Base-by-base conservation (phyloP, 164 flowering plant species). In the Malania oleifera region DNA sequence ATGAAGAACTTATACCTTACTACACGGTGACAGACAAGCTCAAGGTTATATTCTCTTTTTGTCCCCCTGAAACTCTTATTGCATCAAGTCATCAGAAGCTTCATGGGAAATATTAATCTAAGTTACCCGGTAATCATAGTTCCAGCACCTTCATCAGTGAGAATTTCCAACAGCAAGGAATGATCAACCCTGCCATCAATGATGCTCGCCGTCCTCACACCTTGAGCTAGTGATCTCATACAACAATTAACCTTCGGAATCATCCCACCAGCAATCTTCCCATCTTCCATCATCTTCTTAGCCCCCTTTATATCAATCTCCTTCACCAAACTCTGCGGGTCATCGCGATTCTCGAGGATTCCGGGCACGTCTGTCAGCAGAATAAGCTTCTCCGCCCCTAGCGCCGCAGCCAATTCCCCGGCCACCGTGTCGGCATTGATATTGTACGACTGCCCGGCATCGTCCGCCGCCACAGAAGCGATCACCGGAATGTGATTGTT, bases 381-480 rank as follows among this genome's bases (percentile, higher is more conserved):
- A 12, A 92, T 85, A 73, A 92, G 67, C 80, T 92, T 92, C 73
- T 92, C 98, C 0, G 98, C 98, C 25, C 88, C 88, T 45, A 92
- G 53, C 0, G 98, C 93, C 11, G 96, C 96, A 8, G 98, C 98
- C 45, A 89, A 19, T 57, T 92, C 98, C 14, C 98, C 98, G 0
- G 96, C 98, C 14, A 81, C 96, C 1, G 96, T 92, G 61, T 92
- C 98, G 0, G 98, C 98, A 60, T 92, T 92, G 19, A 92, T 85
- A 62, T 92, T 92, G 50, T 82, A 92, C 0, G 83, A 60, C 62
- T 89, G 93, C 6, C 98, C 98, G 0, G 18, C n/a, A 46, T 70
- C 82, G 25, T 92, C 96, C 0, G 89, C 89, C 0, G 96, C 96
- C 54, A 92, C 98, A 0, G 98, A 87, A 0, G 98, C 90, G 34